These are phyloP conservation scores for Barnettozyma californica DNA, from an alignment of 805 yeast species.

Conservation along the genomic window DNA sequence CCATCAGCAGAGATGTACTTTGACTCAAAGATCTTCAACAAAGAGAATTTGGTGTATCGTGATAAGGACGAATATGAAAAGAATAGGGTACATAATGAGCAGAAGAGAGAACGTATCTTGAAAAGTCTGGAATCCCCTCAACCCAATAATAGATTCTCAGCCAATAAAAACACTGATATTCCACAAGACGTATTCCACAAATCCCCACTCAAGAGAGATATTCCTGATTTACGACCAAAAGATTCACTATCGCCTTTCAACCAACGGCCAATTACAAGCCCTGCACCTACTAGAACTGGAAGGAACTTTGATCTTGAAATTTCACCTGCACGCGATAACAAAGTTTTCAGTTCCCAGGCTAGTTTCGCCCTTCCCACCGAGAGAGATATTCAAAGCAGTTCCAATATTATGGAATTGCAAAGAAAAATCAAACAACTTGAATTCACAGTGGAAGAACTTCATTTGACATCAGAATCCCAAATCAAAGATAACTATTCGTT, in stretches of 20 bases:
- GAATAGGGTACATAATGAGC: slow-evolving; percentile 9
- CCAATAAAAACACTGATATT: background rate
- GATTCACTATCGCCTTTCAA: background rate
- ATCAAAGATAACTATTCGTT: slow-evolving; percentile 6
- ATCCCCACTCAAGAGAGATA: background rate
- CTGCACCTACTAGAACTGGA: slow-evolving; percentile 1
- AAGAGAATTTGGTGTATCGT: slow-evolving; percentile 14
- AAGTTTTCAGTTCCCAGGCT: background rate
- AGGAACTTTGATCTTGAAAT: background rate
- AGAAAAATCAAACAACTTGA: slow-evolving; percentile 9
- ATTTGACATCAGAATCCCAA: slow-evolving; percentile 2
- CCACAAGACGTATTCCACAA: slow-evolving; percentile 3
- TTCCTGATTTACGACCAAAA: slow-evolving; percentile 4
- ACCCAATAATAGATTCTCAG: background rate
- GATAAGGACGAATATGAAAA: slow-evolving; percentile 11
- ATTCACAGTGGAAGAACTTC: slow-evolving; percentile 5
- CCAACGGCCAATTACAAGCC: slow-evolving; percentile 6
- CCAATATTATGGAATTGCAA: slow-evolving; percentile 4
- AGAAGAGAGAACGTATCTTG: slow-evolving; percentile 18
- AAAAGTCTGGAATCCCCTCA: slow-evolving; percentile 1
- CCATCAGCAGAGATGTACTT: background rate
- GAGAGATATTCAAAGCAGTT: background rate
- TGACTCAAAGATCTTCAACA: slow-evolving; percentile 13
- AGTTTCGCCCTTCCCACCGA: background rate
- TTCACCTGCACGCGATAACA: background rate